Base-by-base conservation (phyloP, 495 filamentous ascomycete species). In the Daldinia decipiens region DNA sequence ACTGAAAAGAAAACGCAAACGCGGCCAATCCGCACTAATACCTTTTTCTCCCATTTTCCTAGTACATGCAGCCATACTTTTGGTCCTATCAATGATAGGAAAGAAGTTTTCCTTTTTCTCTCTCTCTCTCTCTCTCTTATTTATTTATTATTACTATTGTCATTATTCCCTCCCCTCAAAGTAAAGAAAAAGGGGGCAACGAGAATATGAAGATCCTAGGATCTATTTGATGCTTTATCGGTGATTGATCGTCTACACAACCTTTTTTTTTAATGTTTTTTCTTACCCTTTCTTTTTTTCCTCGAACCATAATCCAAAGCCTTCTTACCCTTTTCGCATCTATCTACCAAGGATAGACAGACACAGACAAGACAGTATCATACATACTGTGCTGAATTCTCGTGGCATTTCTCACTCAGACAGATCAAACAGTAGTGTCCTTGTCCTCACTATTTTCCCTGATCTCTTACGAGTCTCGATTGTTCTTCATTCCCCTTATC, bases 21-120 rank as follows among this genome's bases (percentile, higher is more conserved):
- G 70, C 64, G 64, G 55, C 65, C 61, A 68, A 65, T 56, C 61
- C 65, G 65, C 65, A 65, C 65, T 72, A 72, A 72, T 55, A 68
- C 53, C 64, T 57, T 27, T 65, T 68, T 32, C 6, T 34, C 3
- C 51, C 51, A 59, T 61, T 73, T 73, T 62, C 56, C 62, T 62
- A 69, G 56, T 58, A 66, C 62, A 15, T 68, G 70, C 70, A 72
- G 50, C 50, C 26, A 15, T 13, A 29, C 26, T 31, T 53, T 29
- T 53, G 27, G 50, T 71, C 50, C 32, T 54, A 61, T 61, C 63
- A 62, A 60, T 61, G 60, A 65, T 68, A 61, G 63, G 63, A 54
- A 54, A 65, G 56, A 62, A 73, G 51, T 60, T 36, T 68, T 50
- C 50, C 29, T 59, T 72, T 76, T 38, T 62, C 62, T 71, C 74